phyloP scores from a whole-genome alignment of 768 basidiomycete genomes.

The Butyriboletus loyo region DNA sequence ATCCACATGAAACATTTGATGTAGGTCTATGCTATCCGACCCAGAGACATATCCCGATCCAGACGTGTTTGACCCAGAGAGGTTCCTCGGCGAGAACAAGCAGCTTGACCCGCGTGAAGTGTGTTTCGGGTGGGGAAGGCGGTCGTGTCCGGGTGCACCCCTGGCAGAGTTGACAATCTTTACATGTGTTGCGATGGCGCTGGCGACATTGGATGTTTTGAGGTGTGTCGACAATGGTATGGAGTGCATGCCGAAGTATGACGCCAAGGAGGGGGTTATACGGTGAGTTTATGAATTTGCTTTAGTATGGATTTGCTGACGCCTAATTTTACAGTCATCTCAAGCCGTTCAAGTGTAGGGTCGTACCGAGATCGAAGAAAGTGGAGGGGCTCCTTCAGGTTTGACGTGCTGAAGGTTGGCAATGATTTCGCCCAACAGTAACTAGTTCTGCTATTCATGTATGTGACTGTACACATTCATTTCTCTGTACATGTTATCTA shows the following conservation, averaged over 20 bases:
- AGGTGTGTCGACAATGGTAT: neutral
- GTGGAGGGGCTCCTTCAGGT: constrained; percentile 4
- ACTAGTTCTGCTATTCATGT: too few relatives aligned
- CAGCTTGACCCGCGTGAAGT: too few relatives aligned
- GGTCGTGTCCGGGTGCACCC: constrained; percentile 7
- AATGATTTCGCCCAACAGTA: too few relatives aligned
- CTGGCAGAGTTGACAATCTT: constrained; percentile 6
- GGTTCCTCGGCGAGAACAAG: constrained; percentile 7
- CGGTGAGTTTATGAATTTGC: neutral
- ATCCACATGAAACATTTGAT: neutral
- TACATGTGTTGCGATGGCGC: neutral
- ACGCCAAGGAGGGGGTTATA: neutral
- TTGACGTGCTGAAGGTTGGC: too few relatives aligned
- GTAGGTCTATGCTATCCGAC: too few relatives aligned
- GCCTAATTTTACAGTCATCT: constrained; percentile 1
- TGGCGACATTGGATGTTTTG: constrained; percentile 11
- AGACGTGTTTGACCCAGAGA: constrained; percentile 9
- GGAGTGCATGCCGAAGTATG: constrained; percentile 2
- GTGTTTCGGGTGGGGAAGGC: too few relatives aligned
- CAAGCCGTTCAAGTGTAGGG: constrained; percentile 11
- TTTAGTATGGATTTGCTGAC: too few relatives aligned
- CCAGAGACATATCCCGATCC: constrained; percentile 11
- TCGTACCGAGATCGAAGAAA: constrained; percentile 1
- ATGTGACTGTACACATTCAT: too few relatives aligned
- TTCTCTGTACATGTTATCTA: too few relatives aligned